Evolutionary conservation across 1,284 basidiomycete genomes (phyloP).

Genomic region (Xerocomus amazonicus): DNA sequence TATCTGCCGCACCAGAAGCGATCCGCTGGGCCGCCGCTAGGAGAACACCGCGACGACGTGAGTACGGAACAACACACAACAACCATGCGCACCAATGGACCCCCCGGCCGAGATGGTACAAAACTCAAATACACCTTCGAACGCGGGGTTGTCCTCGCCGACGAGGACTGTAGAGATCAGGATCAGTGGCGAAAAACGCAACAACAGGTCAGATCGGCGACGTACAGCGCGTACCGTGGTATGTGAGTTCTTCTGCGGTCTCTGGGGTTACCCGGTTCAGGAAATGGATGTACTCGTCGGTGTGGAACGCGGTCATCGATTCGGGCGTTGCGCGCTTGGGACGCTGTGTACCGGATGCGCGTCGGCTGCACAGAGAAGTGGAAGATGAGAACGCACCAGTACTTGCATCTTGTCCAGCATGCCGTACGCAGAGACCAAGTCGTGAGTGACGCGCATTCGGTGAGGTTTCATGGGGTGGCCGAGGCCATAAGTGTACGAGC

Average conservation of each 20-base stretch:
- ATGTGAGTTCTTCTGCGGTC: constrained; percentile 80
- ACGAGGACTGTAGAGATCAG: constrained; percentile 58
- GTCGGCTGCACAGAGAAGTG: background rate
- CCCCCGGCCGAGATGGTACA: constrained; percentile 97
- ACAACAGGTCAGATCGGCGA: background rate
- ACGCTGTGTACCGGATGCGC: constrained; percentile 44
- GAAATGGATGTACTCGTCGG: constrained; percentile 97
- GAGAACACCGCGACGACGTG: too few species aligned
- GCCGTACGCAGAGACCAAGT: constrained; percentile 86
- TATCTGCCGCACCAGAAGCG: constrained; percentile 81
- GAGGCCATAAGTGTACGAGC: constrained; percentile 82
- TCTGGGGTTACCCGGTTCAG: constrained; percentile 86
- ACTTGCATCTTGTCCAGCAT: constrained; percentile 92
- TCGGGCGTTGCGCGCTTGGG: constrained; percentile 79
- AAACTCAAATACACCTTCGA: constrained; percentile 96
- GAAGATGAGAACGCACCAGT: constrained; percentile 50
- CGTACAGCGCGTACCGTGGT: constrained; percentile 78
- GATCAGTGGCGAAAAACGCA: constrained; percentile 6
- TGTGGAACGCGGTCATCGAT: constrained; percentile 91
- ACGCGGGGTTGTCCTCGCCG: constrained; percentile 95
- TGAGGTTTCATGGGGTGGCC: constrained; percentile 96
- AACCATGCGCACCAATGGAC: constrained; percentile 64
- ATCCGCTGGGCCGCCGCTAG: constrained; percentile 81
- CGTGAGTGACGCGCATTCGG: constrained; percentile 89
- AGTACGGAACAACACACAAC: background rate